Percentiles rank a stretch among this genome's conserved stretches.
Evolutionary conservation across 2,329 filamentous ascomycete species (phyloP).

Genomic region (Phialophora verrucosa): DNA sequence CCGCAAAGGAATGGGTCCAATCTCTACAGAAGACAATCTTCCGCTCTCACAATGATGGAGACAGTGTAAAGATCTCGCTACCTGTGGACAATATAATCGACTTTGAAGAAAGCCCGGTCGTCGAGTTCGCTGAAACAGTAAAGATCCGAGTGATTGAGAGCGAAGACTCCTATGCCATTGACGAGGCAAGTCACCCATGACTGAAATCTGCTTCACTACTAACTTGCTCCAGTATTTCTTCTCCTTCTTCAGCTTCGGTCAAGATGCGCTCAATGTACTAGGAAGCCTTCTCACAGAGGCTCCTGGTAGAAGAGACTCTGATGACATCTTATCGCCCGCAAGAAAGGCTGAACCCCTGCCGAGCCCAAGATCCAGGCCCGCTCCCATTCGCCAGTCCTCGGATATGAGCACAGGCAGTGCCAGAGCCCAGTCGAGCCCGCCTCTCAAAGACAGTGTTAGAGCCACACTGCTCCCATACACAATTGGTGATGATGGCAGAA

Average conservation of each 20-base stretch:
- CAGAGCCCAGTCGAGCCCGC: slow-evolving; percentile 30
- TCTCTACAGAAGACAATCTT: slow-evolving; percentile 94
- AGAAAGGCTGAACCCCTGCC: slow-evolving; percentile 26
- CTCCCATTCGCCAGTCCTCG: slow-evolving; percentile 19
- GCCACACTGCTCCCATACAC: slow-evolving; percentile 65
- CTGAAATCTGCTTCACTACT: slow-evolving; percentile 15
- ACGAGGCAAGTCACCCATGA: slow-evolving; percentile 70
- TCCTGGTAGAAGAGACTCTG: slow-evolving; percentile 53
- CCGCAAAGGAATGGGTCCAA: slow-evolving; percentile 96
- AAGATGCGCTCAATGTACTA: slow-evolving; percentile 80
- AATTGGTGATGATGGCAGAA: slow-evolving; percentile 49
- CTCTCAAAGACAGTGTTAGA: slow-evolving; percentile 63
- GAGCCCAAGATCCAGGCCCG: slow-evolving; percentile 21
- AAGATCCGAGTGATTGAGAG: slow-evolving; percentile 93
- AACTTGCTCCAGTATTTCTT: slow-evolving; percentile 76
- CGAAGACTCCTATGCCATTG: slow-evolving; percentile 91
- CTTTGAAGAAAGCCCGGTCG: slow-evolving; percentile 86
- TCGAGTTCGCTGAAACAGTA: slow-evolving; percentile 90
- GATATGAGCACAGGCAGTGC: slow-evolving; percentile 24
- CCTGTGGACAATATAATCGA: slow-evolving; percentile 89
- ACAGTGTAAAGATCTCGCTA: slow-evolving; percentile 93
- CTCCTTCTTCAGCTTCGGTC: slow-evolving; percentile 86
- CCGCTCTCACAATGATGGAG: slow-evolving; percentile 91
- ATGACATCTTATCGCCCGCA: slow-evolving; percentile 40
- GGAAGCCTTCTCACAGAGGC: slow-evolving; percentile 73